Base-by-base conservation (phyloP, 345 rosid genomes). In the Noccaea caerulescens region DNA sequence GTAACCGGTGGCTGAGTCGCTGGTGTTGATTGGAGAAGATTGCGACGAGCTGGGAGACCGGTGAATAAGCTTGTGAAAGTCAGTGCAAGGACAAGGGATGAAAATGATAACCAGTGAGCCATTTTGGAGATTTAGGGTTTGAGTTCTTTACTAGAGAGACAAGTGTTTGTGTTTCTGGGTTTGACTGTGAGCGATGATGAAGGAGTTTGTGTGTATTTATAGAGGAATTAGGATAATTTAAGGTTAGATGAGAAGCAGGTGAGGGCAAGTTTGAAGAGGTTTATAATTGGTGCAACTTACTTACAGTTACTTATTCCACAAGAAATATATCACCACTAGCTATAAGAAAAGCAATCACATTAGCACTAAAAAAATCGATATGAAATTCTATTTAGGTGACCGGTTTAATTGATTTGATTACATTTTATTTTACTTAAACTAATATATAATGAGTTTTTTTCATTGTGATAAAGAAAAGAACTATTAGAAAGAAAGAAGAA, bases 1-100 rank as follows among this genome's bases (percentile, higher is more conserved):
- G 58, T 25, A 62, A 7, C 53, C 9, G 75, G 75, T 61, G 75
- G 52, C 0, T 53, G 61, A 39, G 14, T 49, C 32, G 39, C 1
- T 49, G 73, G 66, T 11, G 75, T 42, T 61, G 68, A 61, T 5
- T 71, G 62, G 2, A 71, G 75, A 71, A 71, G 68, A n/a, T 62
- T 11, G 16, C 68, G 75, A 71, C 44, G 3, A 8, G 68, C 53
- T 3, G 75, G 52, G 53, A 71, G 18, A 52, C 75, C 54, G 6
- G 37, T 9, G 60, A 71, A 61, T 18, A 61, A 42, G 61, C 68
- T 61, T 42, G 75, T 52, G 54, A 71, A 18, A 41, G 75, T 71
- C 1, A 71, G 25, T 51, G 68, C 53, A 51, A 71, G 12, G 45
- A 71, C 68, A 16, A 71, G 52, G 3, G 75, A 61, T 32, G 52